A percentile compares a stretch with the other conserved stretches of the same genome.
These are phyloP conservation scores for Dioszegia crocea DNA, from an alignment of 768 basidiomycete genomes.

Conservation along the genomic window DNA sequence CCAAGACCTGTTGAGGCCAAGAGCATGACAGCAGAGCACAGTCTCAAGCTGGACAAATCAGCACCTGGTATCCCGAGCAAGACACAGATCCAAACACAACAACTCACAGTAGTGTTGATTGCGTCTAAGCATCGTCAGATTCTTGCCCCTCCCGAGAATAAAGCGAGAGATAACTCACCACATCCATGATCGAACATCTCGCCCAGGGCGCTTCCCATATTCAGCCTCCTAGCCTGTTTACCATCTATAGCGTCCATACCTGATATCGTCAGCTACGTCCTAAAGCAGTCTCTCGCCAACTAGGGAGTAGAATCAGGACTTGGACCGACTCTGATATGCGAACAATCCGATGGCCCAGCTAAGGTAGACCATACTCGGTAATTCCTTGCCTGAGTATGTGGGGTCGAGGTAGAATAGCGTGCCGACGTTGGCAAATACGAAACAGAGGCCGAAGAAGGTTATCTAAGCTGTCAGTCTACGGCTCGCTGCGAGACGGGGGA, in stretches of 20 bases:
- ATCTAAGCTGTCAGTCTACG: no score
- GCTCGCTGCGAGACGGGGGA: no score
- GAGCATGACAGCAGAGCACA: constrained; percentile 72
- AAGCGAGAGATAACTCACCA: constrained; percentile 29
- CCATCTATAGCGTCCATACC: constrained; percentile 49
- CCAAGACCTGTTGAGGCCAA: constrained; percentile 91
- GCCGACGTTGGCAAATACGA: constrained; percentile 77
- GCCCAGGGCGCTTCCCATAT: constrained; percentile 95
- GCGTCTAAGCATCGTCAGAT: constrained; percentile 57
- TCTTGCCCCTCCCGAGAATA: not conserved
- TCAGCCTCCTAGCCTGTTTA: constrained; percentile 90
- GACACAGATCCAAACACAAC: no score
- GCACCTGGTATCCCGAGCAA: no score
- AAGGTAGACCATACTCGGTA: constrained; percentile 82
- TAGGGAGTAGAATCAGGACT: no score
- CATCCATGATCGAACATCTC: constrained; percentile 96
- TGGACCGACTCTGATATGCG: constrained; percentile 65
- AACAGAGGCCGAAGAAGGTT: constrained; percentile 73
- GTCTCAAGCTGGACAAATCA: constrained; percentile 67
- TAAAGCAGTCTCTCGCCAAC: not conserved
- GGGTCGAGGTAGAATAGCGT: constrained; percentile 84
- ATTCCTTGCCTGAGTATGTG: constrained; percentile 39
- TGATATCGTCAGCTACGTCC: not conserved
- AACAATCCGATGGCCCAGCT: constrained; percentile 89
- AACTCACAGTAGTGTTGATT: constrained; percentile 79